Percentiles rank a stretch among this genome's conserved stretches.
These are phyloP conservation scores for Capniomyces stellatus DNA, from an alignment of 371 early-diverging fungal species.

Conservation along the genomic window DNA sequence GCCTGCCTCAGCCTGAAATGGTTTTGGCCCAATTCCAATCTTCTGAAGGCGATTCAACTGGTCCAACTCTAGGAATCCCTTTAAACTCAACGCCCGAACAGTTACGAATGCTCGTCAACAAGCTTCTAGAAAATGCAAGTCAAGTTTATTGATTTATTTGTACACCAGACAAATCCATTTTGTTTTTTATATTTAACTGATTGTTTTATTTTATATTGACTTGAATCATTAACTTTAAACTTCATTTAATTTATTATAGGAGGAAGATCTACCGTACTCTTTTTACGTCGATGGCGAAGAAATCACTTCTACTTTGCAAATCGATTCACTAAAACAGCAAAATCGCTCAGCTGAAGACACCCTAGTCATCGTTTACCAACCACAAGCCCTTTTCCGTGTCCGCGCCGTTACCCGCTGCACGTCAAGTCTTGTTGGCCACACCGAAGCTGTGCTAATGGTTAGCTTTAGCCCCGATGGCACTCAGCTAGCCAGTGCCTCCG, in stretches of 20 bases:
- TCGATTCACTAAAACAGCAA: no score
- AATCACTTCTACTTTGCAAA: slow-evolving; percentile 46
- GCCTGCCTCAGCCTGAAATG: neutral
- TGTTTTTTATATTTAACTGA: slow-evolving; percentile 1
- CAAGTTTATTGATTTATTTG: no score
- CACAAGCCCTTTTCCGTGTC: no score
- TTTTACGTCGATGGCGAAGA: slow-evolving; percentile 75
- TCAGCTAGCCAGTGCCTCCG: slow-evolving; percentile 83
- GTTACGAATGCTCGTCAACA: slow-evolving; percentile 70
- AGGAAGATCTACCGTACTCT: slow-evolving; percentile 78
- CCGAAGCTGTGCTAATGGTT: slow-evolving; percentile 77
- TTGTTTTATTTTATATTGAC: slow-evolving; percentile 1
- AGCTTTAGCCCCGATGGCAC: slow-evolving; percentile 85
- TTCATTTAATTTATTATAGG: slow-evolving; percentile 14
- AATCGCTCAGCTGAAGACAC: no score
- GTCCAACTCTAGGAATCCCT: slow-evolving; percentile 74
- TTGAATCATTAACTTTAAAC: slow-evolving; percentile 5
- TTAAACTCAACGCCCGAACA: slow-evolving; percentile 68
- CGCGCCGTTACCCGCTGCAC: no score
- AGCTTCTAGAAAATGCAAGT: slow-evolving; percentile 60
- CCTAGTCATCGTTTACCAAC: no score
- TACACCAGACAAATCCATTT: no score
- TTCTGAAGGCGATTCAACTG: slow-evolving; percentile 59
- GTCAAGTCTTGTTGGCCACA: slow-evolving; percentile 74
- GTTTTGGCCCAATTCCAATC: slow-evolving; percentile 65